phyloP scores from a whole-genome alignment of 208 protist species.

The Leptomonas pyrrhocoris region DNA sequence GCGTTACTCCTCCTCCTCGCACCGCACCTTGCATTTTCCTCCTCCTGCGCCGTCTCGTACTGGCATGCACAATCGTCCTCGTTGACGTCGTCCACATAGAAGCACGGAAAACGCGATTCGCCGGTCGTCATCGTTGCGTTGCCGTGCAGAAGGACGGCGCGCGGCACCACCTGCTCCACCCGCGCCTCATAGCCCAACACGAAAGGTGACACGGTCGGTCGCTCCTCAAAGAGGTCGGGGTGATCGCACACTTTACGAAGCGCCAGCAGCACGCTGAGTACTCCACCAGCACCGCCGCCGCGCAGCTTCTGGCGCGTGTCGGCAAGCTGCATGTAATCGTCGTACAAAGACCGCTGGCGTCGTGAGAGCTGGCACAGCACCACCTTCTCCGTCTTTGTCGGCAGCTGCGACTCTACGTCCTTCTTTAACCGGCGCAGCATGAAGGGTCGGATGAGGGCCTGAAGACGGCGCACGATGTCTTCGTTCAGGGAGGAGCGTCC shows the following conservation, averaged over 20 bases:
- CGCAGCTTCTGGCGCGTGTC: slow-evolving; percentile 70
- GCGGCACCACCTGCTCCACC: slow-evolving; percentile 48
- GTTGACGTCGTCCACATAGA: slow-evolving; percentile 34
- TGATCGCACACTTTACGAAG: slow-evolving; percentile 99
- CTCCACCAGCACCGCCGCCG: slow-evolving; percentile 67
- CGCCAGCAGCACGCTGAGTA: slow-evolving; percentile 95
- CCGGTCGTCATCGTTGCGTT: slow-evolving; percentile 31
- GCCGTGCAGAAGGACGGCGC: slow-evolving; percentile 45
- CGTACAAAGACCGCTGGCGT: slow-evolving; percentile 94
- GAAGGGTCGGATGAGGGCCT: slow-evolving; percentile 97
- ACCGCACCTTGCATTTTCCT: neutral
- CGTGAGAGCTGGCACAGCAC: slow-evolving; percentile 93
- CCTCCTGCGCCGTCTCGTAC: neutral
- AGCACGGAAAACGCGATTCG: slow-evolving; percentile 38
- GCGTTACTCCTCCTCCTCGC: neutral
- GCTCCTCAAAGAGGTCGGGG: slow-evolving; percentile 95
- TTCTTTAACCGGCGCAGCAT: slow-evolving; percentile 98
- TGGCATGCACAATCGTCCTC: slow-evolving; percentile 7
- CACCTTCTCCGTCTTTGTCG: slow-evolving; percentile 94
- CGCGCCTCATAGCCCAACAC: slow-evolving; percentile 47
- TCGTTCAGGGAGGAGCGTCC: slow-evolving; percentile 79
- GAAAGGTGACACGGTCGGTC: slow-evolving; percentile 76
- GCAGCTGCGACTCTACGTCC: slow-evolving; percentile 97
- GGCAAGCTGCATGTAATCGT: slow-evolving; percentile 96
- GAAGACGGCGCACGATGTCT: slow-evolving; percentile 92